Evolutionary conservation across 2,329 filamentous ascomycete species (phyloP).

Genomic region (Dendryphion nanum): DNA sequence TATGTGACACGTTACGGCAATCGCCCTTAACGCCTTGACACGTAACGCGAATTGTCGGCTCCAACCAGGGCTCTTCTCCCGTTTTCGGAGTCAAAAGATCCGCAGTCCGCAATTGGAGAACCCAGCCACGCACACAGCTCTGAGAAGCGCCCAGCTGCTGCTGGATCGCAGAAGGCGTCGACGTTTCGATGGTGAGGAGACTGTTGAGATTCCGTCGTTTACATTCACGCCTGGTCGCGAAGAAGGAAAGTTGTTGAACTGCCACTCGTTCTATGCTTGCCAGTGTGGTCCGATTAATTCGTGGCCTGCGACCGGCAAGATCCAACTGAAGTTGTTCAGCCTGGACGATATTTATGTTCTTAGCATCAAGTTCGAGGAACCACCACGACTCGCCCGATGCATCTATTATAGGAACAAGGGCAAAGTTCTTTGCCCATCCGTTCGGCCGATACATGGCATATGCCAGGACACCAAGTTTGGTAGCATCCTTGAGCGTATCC

Average conservation of each 20-base stretch:
- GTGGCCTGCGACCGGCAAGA: conserved; percentile 14
- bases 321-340: conserved; percentile 29
- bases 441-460: conserved; percentile 68
- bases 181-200: conserved; percentile 17
- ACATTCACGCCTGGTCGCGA: conserved; percentile 25
- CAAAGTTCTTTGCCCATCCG: conserved; percentile 73
- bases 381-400: conserved; percentile 38
- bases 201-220: conserved; percentile 20
- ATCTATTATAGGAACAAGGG: conserved; percentile 57
- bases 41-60: conserved; percentile 24
- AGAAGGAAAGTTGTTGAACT: conserved; percentile 32
- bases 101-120: conserved; percentile 24
- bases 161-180: conserved; percentile 5
- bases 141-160: not conserved
- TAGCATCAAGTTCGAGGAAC: conserved; percentile 29
- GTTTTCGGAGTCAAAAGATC: conserved; percentile 23
- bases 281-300: conserved; percentile 26
- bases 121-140: conserved; percentile 23
- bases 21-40: conserved; percentile 31
- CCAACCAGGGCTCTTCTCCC: conserved; percentile 27
- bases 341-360: conserved; percentile 20
- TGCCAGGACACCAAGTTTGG: conserved; percentile 59
- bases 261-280: conserved; percentile 40
- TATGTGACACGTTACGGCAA: conserved; percentile 37
- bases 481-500: conserved; percentile 60